Conservation (phyloP, 306 rosid species). For the Echinosophora koreensis region DNA sequence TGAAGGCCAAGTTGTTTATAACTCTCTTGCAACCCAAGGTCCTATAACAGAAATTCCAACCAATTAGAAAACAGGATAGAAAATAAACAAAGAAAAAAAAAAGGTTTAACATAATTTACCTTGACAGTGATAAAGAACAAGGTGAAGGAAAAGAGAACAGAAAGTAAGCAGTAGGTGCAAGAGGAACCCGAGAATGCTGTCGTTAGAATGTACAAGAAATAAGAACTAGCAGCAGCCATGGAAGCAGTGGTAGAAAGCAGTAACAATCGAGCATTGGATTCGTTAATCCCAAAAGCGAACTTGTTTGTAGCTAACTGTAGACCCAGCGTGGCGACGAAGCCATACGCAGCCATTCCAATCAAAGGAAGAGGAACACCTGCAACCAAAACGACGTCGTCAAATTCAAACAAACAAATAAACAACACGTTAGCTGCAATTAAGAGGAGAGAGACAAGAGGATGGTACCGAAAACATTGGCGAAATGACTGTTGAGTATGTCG, state of each 20-base stretch:
- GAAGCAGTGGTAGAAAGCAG: slow-evolving; percentile 77
- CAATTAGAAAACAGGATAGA: slow-evolving; percentile 8
- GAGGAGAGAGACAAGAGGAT: not conserved
- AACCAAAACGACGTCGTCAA: slow-evolving; percentile 49
- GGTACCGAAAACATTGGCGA: slow-evolving; percentile 82
- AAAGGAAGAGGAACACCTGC: slow-evolving; percentile 91
- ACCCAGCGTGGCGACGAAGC: slow-evolving; percentile 67
- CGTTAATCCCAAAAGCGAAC: slow-evolving; percentile 65
- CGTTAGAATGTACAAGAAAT: slow-evolving; percentile 77
- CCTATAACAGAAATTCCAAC: slow-evolving; percentile 55
- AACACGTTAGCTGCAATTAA: slow-evolving; percentile 44
- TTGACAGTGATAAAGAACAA: slow-evolving; percentile 65
- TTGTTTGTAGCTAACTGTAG: slow-evolving; percentile 62
- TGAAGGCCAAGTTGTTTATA: slow-evolving; percentile 67
- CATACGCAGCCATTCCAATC: slow-evolving; percentile 81
- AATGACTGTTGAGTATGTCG: slow-evolving; percentile 76
- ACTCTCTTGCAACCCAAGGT: slow-evolving; percentile 66
- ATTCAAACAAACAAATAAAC: not conserved
- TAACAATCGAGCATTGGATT: slow-evolving; percentile 60
- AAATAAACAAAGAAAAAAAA: not conserved
- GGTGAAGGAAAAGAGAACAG: slow-evolving; percentile 80
- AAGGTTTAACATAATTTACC: slow-evolving; percentile 46
- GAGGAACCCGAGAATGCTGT: slow-evolving; percentile 69
- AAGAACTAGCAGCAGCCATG: slow-evolving; percentile 90
- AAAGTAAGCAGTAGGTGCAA: slow-evolving; percentile 77